Conservation (phyloP, 129 eudicot genomes). For the Centella asiatica region DNA sequence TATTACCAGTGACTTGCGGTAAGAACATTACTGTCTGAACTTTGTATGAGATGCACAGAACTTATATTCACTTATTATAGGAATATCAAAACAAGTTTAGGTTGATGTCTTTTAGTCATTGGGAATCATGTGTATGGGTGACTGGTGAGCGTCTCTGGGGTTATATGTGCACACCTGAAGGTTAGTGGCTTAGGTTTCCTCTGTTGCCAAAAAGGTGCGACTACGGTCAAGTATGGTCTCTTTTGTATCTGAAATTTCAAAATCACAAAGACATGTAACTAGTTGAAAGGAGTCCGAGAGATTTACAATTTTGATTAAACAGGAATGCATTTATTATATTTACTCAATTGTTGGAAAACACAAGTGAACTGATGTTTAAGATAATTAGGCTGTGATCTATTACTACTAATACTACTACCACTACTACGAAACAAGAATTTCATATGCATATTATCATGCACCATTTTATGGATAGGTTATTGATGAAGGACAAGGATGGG, state of each 20-base stretch:
- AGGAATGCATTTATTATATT: neutral
- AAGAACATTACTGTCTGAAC: too few relatives aligned
- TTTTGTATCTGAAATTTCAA: neutral
- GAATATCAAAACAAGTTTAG: neutral
- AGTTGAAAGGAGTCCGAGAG: neutral
- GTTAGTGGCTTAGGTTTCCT: neutral
- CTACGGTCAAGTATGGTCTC: neutral
- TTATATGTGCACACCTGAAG: neutral
- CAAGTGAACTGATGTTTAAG: neutral
- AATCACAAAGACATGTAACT: neutral
- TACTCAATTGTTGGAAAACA: neutral
- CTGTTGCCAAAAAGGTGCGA: neutral
- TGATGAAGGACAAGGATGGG: constrained; percentile 93
- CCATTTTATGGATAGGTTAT: constrained; percentile 42
- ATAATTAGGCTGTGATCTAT: neutral
- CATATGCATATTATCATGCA: too few relatives aligned
- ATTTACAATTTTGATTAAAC: neutral
- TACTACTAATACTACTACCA: neutral
- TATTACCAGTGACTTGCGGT: too few relatives aligned
- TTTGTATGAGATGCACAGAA: neutral
- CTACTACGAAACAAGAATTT: neutral
- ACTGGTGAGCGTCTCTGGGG: too few relatives aligned
- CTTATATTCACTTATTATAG: neutral
- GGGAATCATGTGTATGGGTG: neutral
- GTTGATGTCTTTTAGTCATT: neutral